These are phyloP conservation scores for Blumeria graminis DNA, from an alignment of 2,329 filamentous ascomycete genomes.

Conservation along the genomic window DNA sequence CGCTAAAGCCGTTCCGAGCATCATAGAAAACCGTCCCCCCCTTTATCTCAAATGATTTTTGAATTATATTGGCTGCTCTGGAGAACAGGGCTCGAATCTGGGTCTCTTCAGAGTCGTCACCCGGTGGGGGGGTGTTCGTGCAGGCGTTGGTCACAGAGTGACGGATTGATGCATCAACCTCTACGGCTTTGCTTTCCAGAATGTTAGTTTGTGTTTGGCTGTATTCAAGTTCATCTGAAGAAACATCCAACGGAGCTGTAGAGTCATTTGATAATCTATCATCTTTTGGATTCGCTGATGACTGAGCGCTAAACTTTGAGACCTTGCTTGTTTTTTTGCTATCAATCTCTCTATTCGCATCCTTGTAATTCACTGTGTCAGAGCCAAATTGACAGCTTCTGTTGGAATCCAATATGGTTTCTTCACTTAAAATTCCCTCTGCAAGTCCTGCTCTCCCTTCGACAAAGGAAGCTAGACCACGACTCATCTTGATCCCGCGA, in stretches of 20 bases:
- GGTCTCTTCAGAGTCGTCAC: constrained; percentile 10
- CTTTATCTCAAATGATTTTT: constrained; percentile 15
- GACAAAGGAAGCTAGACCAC: constrained; percentile 29
- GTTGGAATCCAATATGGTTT: too few species aligned
- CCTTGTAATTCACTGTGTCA: too few species aligned
- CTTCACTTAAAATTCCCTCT: constrained; percentile 6
- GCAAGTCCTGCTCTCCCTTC: constrained; percentile 18
- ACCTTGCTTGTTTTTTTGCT: too few species aligned
- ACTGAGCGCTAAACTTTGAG: too few species aligned
- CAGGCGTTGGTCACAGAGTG: neutral
- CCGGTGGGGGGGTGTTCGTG: constrained; percentile 2
- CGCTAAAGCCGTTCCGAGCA: constrained; percentile 12
- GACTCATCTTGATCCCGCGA: constrained; percentile 28
- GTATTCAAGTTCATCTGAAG: too few species aligned
- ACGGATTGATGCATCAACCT: neutral
- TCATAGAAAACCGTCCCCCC: constrained; percentile 15
- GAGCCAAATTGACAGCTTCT: too few species aligned
- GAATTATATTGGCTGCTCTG: constrained; percentile 14
- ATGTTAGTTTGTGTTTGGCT: too few species aligned
- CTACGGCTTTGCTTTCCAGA: too few species aligned
- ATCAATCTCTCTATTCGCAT: too few species aligned
- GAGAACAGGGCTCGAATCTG: constrained; percentile 12
- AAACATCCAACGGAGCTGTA: too few species aligned
- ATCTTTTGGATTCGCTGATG: too few species aligned
- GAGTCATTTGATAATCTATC: too few species aligned